phyloP scores from a whole-genome alignment of 1,139 yeast genomes.

The Candida sanyaensis region DNA sequence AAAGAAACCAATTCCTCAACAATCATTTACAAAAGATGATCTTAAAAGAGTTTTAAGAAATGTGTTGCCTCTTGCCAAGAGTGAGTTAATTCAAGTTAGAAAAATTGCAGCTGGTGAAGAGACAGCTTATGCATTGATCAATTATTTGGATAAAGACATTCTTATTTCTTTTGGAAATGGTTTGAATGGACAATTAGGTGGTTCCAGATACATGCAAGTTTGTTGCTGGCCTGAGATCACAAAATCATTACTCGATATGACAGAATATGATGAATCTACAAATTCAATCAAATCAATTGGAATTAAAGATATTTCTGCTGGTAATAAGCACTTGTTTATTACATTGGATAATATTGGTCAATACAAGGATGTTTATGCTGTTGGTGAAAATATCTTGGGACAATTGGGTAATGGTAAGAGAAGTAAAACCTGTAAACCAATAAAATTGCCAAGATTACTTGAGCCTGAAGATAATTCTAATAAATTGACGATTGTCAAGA shows the following conservation, averaged over 20 bases:
- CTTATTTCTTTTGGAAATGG: conserved; percentile 82
- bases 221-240: conserved; percentile 66
- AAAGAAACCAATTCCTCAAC: conserved; percentile 67
- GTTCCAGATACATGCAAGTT: conserved; percentile 73
- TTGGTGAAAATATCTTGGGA: conserved; percentile 85
- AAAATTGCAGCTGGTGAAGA: conserved; percentile 69
- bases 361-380: conserved; percentile 60
- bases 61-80: conserved; percentile 31
- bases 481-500: conserved; percentile 22
- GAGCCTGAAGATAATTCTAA: conserved; percentile 51
- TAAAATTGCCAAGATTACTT: conserved; percentile 52
- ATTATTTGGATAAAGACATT: conserved; percentile 26
- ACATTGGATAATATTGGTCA: conserved; percentile 51
- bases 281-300: conserved; percentile 41
- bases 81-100: conserved; percentile 39
- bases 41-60: conserved; percentile 21
- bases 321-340: conserved; percentile 66
- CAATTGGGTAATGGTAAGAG: conserved; percentile 85
- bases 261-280: conserved; percentile 40
- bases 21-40: conserved; percentile 35
- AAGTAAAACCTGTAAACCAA: conserved; percentile 60
- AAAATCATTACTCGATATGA: conserved; percentile 48
- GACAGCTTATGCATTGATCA: conserved; percentile 58
- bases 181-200: conserved; percentile 84
- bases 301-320: conserved; percentile 56